Evolutionary conservation across 257 asterid species (phyloP), one percentile per base, ranked within the genome.

Genomic region (Ballota nigra): DNA sequence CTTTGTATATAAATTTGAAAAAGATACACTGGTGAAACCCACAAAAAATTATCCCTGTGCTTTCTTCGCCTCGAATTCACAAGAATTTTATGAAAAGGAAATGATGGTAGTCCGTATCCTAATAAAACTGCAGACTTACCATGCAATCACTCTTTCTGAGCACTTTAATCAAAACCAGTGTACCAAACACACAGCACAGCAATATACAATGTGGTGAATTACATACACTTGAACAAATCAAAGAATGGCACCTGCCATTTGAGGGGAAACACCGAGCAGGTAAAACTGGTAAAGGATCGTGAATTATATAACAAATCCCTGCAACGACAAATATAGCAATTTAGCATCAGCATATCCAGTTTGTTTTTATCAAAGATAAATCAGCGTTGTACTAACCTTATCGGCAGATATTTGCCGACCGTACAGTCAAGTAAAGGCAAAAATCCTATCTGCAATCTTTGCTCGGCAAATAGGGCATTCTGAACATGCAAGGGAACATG

Each of bases 401-500:
- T 53, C 28, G 13, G 16, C 28, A 36, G 43, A 36, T 36, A 63
- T 52, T 34, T 10, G 63, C 49, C 63, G 68, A 57, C 24, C 26
- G 75, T 52, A 63, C 55, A 65, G 16, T 86, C 82, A 92, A 61
- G 91, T 83, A 49, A 86, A 91, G 59, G 94, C 95, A 66, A 89
- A 89, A 83, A 91, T 91, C 78, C 97, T 85, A 75, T 91, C 97
- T 38, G 80, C 82, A 68, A 91, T 91, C 57, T 78, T 86, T 63
- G 92, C 75, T 70, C 96, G 86, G 80, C 97, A 89, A 55, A 91
- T 86, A 49, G 96, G 96, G 69, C 97, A 89, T 70, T 91, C 97
- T 10, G 96, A 83, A 74, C 98, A 93, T 23, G 97, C 98, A 49
- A 91, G 92, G 62, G 96, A 93, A 80, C 98, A 91, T 66, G 97